Evolutionary conservation across 139 green algal genomes (phyloP), one percentile per base, ranked within the genome.

Genomic region (Closterium sp.): DNA sequence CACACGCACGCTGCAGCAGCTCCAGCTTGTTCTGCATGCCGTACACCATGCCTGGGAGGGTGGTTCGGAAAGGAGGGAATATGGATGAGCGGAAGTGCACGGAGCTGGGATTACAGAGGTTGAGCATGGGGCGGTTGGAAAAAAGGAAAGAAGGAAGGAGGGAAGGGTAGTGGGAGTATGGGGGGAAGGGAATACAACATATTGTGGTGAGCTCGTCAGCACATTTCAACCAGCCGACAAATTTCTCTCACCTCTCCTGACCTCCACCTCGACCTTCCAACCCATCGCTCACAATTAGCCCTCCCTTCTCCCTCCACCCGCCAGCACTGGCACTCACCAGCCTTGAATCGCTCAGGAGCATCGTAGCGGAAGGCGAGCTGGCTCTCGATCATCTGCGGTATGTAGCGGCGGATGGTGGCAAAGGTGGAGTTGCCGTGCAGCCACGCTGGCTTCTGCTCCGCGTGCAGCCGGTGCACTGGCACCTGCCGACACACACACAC

Each of bases 21-120:
- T 91, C 89, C 24, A 91, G 21, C 38, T 91, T 92, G 21, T 92
- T 92, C n/a, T 92, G 89, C 70, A 87, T 30, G 24, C 89, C 89
- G 10, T 89, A 92, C 34, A 89, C 89, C 89, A 92, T 92, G 31
- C 89, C 89, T 92, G 89, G 21, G 84, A 87, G 84, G 84, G 17
- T 29, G 28, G 85, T 3, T 32, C 10, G 85, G n/a, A 1, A 21
- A 4, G 21, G 84, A 87, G 28, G 28, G n/a, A 2, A 31, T 27
- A 31, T 9, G 7, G 85, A 87, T 27, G 85, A 32, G 27, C 27
- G 84, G 85, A 87, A 24, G 1, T 31, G 28, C 10, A 29, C 1
- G 85, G 85, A 31, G 85, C n/a, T 29, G 85, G n/a, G 27, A 87
- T 50, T n/a, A n/a, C 4, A 87, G 28, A 17, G 0, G 19, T 1